phyloP scores from a whole-genome alignment of 805 yeast species.

The Yarrowia sp. region DNA sequence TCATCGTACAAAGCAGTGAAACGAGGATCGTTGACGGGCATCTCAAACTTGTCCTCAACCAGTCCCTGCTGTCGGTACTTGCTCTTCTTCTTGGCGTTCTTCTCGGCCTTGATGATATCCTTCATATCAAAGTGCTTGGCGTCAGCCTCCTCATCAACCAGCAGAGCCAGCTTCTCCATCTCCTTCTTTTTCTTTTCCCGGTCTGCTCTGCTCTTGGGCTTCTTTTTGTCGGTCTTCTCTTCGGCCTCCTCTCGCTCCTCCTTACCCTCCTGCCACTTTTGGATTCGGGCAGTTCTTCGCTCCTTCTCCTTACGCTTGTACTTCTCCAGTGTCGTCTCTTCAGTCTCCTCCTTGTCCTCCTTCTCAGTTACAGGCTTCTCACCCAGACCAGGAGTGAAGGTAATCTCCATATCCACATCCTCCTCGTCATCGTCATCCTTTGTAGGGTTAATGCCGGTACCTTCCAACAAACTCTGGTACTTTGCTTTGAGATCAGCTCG shows the following conservation, averaged over 20 bases:
- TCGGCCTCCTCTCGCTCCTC: constrained; percentile 47
- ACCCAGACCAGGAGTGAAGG: constrained; percentile 84
- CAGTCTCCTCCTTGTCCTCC: constrained; percentile 45
- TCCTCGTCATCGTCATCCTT: constrained; percentile 24
- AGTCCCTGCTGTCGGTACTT: constrained; percentile 42
- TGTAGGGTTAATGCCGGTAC: constrained; percentile 25
- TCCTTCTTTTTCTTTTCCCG: constrained; percentile 42
- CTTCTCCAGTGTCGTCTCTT: constrained; percentile 70
- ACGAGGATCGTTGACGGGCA: constrained; percentile 80
- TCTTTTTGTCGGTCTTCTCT: constrained; percentile 32
- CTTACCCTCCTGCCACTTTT: constrained; percentile 63
- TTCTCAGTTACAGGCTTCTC: constrained; percentile 41
- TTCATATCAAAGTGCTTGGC: constrained; percentile 75
- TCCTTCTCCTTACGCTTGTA: constrained; percentile 88
- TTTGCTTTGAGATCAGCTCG: constrained; percentile 48
- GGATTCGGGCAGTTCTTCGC: constrained; percentile 81
- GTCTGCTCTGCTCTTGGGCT: constrained; percentile 31
- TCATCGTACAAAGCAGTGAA: constrained; percentile 79
- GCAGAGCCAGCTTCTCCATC: constrained; percentile 66
- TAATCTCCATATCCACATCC: constrained; percentile 87
- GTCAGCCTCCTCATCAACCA: constrained; percentile 49
- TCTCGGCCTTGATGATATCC: constrained; percentile 72
- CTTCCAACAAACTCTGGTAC: constrained; percentile 51
- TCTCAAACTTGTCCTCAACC: constrained; percentile 46
- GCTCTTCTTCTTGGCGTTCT: constrained; percentile 53